Base-by-base conservation (phyloP, 306 rosid species). In the Fagus crenata region DNA sequence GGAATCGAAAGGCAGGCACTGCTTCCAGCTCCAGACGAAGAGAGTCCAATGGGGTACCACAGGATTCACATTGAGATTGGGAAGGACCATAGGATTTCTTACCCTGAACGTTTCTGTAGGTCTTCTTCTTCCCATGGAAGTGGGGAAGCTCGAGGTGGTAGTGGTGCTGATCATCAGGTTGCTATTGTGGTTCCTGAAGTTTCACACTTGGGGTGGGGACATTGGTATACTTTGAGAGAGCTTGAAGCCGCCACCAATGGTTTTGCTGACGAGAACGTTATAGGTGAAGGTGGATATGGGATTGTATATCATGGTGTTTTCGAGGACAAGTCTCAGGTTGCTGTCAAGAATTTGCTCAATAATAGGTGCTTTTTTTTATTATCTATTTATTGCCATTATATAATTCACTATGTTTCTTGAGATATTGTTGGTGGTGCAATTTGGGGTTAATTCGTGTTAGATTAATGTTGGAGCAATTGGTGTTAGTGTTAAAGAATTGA, bases 121-220 rank as follows among this genome's bases (percentile, higher is more conserved):
- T 87, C 93, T 2, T 65, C 80, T 73, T 81, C 85, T 39, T 89
- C 97, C 0, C 89, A 83, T 69, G 77, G 90, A 6, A 84, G 82
- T 58, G 92, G 87, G 72, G 92, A 89, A 43, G 87, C 58, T 65
- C 84, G 90, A 7, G 74, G 80, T 7, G 67, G 67, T 59, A 93
- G 90, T 9, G 74, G 80, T 7, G 67, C 60, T 59, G 96, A 85
- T 81, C 96, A 86, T 80, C 97, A 87, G 81, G 84, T 76, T 49
- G 76, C 89, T 33, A 80, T 84, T 11, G 91, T 80, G 75, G 90
- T 86, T 55, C 97, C 97, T n/a, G 89, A 87, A 73, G 97, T 92
- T 81, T 92, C 97, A n/a, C 97, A 92, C 77, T 84, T 92, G 84
- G 97, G 97, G 49, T 92, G 97, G 97, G 97, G 97, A 0, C 97